Evolutionary conservation across 2,329 filamentous ascomycete genomes (phyloP), one percentile per base, ranked within the genome.

Genomic region (Phyllosticta citribraziliensis): DNA sequence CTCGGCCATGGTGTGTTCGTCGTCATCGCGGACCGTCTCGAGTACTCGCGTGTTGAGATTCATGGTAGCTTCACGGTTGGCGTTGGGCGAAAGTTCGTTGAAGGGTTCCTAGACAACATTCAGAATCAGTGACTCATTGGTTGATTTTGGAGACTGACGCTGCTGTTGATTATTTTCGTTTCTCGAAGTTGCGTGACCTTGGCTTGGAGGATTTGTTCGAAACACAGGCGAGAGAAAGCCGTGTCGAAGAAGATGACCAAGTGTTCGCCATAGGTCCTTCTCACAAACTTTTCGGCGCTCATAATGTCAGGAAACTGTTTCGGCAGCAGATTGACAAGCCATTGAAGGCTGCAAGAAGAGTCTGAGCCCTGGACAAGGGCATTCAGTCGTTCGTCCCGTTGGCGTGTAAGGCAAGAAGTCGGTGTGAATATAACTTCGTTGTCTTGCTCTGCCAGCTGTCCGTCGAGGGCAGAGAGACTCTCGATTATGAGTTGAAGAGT

Each of bases 161-260:
- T 61, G 55, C 56, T 51, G 30, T 61, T 61, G 50, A 61, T 50
- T 12, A 61, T 12, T 1, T 22, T 33, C 19, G 58, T 55, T 1
- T 55, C 55, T 11, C 20, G n/a, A 11, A 62, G 22, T 17, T 35
- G 24, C 24, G 58, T 20, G 33, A 57, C 17, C 33, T 54, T 19
- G 24, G 24, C 47, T 14, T 25, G 17, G 6, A 19, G 27, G 14
- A 40, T 30, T 3, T 25, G n/a, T 3, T 58, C 53, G 12, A 51
- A 56, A 55, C 60, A 55, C 22, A 8, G n/a, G 22, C 40, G 57
- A 17, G 60, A 62, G 51, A 58, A 55, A 6, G 56, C 60, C 10
- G 51, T 57, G 56, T 62, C 60, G 52, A 58, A 57, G 56, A 62
- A 57, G 14, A 62, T 24, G n/a, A 62, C 30, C 3, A 62, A n/a